Evolutionary conservation across 1,139 yeast genomes (phyloP).

Genomic region (Suhomyces ambrosiae): DNA sequence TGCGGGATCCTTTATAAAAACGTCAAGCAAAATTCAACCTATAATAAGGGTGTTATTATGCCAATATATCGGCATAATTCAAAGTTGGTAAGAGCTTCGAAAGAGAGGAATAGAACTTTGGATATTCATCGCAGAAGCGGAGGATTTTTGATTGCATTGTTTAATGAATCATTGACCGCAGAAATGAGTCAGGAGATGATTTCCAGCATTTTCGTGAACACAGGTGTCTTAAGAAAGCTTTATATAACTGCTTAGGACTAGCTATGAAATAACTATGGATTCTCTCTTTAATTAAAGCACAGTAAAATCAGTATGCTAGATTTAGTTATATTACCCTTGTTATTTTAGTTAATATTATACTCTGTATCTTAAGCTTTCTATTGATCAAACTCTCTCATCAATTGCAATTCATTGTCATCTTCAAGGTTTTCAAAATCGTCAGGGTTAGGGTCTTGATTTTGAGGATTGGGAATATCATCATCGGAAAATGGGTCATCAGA

Average conservation of each 20-base stretch:
- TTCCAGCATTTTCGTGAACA: conserved; percentile 47
- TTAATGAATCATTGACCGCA: conserved; percentile 33
- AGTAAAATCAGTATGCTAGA: too few species aligned
- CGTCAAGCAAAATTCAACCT: conserved; percentile 29
- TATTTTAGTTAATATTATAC: too few species aligned
- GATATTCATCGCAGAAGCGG: conserved; percentile 56
- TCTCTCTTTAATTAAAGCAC: not conserved
- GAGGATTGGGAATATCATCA: conserved; percentile 8
- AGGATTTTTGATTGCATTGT: conserved; percentile 59
- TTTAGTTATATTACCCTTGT: too few species aligned
- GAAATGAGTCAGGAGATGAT: conserved; percentile 44
- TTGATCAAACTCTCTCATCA: conserved; percentile 48
- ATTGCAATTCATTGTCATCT: conserved; percentile 33
- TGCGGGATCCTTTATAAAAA: conserved; percentile 53
- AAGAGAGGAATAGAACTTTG: conserved; percentile 20
- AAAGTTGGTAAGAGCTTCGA: conserved; percentile 40
- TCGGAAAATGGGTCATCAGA: conserved; percentile 24
- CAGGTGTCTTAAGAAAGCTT: conserved; percentile 42
- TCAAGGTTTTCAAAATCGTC: conserved; percentile 1
- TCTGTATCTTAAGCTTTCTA: too few species aligned
- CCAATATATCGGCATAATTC: conserved; percentile 51
- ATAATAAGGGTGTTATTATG: conserved; percentile 52
- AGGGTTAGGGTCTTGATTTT: not conserved
- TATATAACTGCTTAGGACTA: conserved; percentile 28
- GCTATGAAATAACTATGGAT: not conserved